Evolutionary conservation across 2,329 filamentous ascomycete genomes (phyloP).

Genomic region (Xylaria sp.): DNA sequence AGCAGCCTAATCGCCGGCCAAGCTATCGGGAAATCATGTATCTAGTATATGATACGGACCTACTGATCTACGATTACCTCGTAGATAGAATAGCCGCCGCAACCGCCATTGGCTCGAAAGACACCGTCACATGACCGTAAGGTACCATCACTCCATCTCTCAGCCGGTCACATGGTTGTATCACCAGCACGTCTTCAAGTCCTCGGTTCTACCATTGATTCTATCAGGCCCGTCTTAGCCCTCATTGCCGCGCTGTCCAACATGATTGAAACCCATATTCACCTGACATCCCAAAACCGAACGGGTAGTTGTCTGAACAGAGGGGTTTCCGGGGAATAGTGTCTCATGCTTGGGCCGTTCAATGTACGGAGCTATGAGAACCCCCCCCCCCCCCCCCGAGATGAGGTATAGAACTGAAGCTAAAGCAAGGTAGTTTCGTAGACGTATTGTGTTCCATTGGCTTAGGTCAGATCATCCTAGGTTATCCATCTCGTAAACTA

Average conservation of each 20-base stretch:
- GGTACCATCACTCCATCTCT: not conserved
- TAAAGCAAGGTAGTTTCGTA: not conserved
- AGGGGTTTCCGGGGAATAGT: not conserved
- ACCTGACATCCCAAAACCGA: not conserved
- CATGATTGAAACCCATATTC: not conserved
- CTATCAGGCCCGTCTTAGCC: not conserved
- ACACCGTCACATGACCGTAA: constrained; percentile 21
- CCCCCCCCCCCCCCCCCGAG: no score
- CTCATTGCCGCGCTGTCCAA: not conserved
- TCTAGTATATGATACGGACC: not conserved
- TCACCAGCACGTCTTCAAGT: not conserved
- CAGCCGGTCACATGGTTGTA: not conserved
- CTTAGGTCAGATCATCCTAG: not conserved
- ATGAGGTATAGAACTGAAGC: not conserved
- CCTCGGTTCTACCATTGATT: not conserved
- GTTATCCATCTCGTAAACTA: not conserved
- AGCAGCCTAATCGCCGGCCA: not conserved
- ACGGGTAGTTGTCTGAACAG: no score
- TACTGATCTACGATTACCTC: not conserved
- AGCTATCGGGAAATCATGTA: not conserved
- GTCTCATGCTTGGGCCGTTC: not conserved
- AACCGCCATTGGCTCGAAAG: constrained; percentile 10
- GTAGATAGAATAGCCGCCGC: constrained; percentile 12
- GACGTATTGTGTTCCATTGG: no score
- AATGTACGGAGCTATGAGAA: not conserved